A percentile compares a stretch with the other conserved stretches of the same genome.
These are phyloP conservation scores for Saturnispora halmiae DNA, from an alignment of 805 yeast species.

Conservation along the genomic window DNA sequence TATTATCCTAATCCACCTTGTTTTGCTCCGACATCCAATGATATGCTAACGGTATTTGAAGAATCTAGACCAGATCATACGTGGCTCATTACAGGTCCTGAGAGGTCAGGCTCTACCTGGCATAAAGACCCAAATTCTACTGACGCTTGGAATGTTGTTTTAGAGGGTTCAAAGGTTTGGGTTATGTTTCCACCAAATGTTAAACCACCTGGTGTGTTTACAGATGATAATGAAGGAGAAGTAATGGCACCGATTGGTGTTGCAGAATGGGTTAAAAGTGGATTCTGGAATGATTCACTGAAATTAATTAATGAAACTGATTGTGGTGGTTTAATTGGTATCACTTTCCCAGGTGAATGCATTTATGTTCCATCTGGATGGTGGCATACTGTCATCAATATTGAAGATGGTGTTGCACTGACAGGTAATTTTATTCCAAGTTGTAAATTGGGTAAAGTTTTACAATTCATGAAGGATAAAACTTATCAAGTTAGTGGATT, in stretches of 20 bases:
- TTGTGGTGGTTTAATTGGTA: constrained; percentile 39
- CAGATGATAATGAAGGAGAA: constrained; percentile 70
- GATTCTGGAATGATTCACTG: constrained; percentile 65
- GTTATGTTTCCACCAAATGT: constrained; percentile 73
- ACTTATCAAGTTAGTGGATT: constrained; percentile 75
- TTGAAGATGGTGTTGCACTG: constrained; percentile 74
- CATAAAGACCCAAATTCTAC: constrained; percentile 92
- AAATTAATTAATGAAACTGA: constrained; percentile 35
- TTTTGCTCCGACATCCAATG: constrained; percentile 35
- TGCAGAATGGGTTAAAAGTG: constrained; percentile 84
- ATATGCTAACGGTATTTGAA: constrained; percentile 32
- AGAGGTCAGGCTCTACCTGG: constrained; percentile 76
- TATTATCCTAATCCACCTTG: constrained; percentile 13
- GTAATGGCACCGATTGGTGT: constrained; percentile 88
- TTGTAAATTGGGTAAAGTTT: constrained; percentile 49
- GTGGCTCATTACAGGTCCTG: constrained; percentile 87
- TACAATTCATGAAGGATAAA: constrained; percentile 59
- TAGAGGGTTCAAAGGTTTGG: constrained; percentile 77
- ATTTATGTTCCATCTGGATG: constrained; percentile 91
- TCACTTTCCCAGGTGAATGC: constrained; percentile 76
- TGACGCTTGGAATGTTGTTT: constrained; percentile 80
- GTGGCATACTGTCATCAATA: constrained; percentile 93
- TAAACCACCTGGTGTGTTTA: constrained; percentile 79
- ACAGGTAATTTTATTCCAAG: constrained; percentile 84
- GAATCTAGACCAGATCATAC: constrained; percentile 77